Conservation (phyloP, 169 alveolate species). For the Plasmodium gonderi region DNA sequence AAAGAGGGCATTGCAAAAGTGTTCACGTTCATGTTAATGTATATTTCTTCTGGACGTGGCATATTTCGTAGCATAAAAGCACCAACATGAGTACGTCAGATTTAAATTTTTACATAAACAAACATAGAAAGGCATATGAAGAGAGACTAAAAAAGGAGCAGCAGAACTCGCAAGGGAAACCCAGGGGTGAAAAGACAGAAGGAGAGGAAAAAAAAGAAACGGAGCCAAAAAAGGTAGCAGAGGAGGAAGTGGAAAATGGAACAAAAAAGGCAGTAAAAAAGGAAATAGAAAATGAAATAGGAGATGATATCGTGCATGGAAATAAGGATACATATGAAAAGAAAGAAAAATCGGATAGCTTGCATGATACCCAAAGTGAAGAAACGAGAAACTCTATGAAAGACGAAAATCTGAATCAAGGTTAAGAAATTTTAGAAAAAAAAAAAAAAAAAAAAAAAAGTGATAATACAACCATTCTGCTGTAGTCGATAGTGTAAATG, state of each 20-base stretch:
- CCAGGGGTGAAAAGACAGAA: background rate
- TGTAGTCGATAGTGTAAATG: no score
- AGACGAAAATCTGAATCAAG: conserved; percentile 9
- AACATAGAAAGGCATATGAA: conserved; percentile 70
- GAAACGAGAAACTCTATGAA: background rate
- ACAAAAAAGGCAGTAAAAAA: background rate
- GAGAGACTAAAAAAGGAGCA: conserved; percentile 40
- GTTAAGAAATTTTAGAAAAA: background rate
- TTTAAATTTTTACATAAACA: conserved; percentile 53
- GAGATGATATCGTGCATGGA: no score
- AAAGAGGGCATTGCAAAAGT: background rate
- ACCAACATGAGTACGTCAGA: conserved; percentile 33
- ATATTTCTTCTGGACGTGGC: background rate
- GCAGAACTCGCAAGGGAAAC: background rate
- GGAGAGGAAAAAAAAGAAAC: background rate
- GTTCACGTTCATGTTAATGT: background rate
- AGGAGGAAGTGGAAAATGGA: background rate
- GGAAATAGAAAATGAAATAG: background rate
- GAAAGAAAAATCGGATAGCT: background rate
- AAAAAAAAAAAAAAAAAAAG: background rate
- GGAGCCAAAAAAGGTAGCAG: background rate
- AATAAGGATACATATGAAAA: background rate
- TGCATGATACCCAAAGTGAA: background rate
- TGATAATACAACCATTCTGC: background rate
- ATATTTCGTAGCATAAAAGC: no score